Evolutionary conservation across 2,329 filamentous ascomycete genomes (phyloP), one percentile per base, ranked within the genome.

Genomic region (Hypoxylon sp.): DNA sequence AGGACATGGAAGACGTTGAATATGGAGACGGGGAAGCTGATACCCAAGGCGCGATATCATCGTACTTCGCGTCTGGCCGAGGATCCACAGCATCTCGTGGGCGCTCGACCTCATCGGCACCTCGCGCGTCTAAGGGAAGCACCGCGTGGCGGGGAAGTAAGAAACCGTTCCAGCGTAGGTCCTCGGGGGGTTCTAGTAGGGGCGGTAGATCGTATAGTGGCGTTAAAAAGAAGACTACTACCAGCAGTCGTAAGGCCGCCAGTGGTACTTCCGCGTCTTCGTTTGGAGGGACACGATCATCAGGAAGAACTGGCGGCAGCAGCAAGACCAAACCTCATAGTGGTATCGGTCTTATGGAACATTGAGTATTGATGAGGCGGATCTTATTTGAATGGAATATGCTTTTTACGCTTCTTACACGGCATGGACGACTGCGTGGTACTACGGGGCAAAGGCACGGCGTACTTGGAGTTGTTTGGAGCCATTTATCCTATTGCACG

Each of bases 51-150:
- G 79, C 81, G 58, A 74, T 80, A 28, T 88, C 86, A 1, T 82
- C 81, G 59, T 88, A 85, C 75, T 88, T 87, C 66, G 72, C 63
- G 21, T 46, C 71, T 68, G 55, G 59, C 46, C 23, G 69, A 69
- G 53, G 68, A 53, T 5, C 62, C 41, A 21, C 62, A 48, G 28
- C 65, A 3, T 69, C 73, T n/a, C 69, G 75, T 21, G 63, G 63
- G 2, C 66, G 71, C 11, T 71, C 75, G 2, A 65, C 61, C 6
- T 67, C 74, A 13, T 65, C 73, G 0, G 73, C 73, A 10, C 70
- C 72, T 25, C 63, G 69, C 13, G 34, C 56, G 5, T 49, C 65
- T 0, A 75, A 68, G 32, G 66, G 36, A 5, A 62, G 30, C n/a
- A 45, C 23, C n/a, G 30, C 53, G 34, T 73, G 71, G 71, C 71